Conservation (phyloP, 352 stramenopile species). For the Pythium phragmiticola region DNA sequence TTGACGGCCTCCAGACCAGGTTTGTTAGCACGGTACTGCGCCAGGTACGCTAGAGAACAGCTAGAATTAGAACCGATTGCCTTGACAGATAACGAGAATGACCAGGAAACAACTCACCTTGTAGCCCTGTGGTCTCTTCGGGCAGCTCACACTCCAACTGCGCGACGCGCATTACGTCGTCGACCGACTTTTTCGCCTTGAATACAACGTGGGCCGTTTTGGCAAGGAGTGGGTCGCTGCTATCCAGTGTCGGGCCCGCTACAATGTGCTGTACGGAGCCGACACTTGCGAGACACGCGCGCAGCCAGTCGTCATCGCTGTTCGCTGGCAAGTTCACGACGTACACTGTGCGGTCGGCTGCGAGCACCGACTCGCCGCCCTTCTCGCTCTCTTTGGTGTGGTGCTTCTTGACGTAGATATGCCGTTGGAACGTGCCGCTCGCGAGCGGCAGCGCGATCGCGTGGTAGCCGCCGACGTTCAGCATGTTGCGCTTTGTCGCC, state of each 20-base stretch:
- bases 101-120: conserved; percentile 25
- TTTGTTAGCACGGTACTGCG: conserved; percentile 67
- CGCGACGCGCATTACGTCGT: conserved; percentile 48
- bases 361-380: conserved; percentile 44
- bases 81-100: background rate
- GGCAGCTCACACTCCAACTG: conserved; percentile 37
- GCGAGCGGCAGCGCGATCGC: conserved; percentile 67
- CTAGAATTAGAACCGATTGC: background rate
- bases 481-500: conserved; percentile 18
- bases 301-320: conserved; percentile 56
- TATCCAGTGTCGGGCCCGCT: conserved; percentile 20
- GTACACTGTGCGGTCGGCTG: conserved; percentile 66
- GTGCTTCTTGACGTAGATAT: conserved; percentile 82
- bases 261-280: conserved; percentile 69
- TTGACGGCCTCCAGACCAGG: conserved; percentile 66
- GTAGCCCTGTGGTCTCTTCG: conserved; percentile 28
- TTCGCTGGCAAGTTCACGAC: conserved; percentile 63
- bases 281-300: conserved; percentile 42
- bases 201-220: conserved; percentile 74
- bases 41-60: conserved; percentile 37
- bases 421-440: conserved; percentile 58
- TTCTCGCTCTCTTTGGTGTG: conserved; percentile 39
- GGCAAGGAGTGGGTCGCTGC: conserved; percentile 25
- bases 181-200: conserved; percentile 57
- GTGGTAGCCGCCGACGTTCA: conserved; percentile 64